Conservation (phyloP, 352 stramenopile species). For the Pythium guiyangense region DNA sequence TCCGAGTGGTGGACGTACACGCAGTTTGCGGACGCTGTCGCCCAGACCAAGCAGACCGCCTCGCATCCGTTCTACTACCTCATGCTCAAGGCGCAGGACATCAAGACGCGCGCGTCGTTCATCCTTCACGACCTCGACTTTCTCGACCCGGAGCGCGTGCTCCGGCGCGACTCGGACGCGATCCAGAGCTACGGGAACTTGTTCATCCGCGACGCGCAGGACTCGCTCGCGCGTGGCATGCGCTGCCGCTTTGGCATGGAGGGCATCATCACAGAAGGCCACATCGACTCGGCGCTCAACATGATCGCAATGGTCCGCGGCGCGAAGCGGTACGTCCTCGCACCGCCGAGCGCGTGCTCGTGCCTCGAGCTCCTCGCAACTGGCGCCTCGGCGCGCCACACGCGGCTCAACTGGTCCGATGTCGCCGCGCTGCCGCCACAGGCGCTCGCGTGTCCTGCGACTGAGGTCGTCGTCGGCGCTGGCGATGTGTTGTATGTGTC, state of each 20-base stretch:
- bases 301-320: conserved; percentile 91
- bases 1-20: conserved; percentile 53
- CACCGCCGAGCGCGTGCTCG: conserved; percentile 83
- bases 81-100: conserved; percentile 49
- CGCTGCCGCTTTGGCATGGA: conserved; percentile 89
- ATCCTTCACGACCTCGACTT: conserved; percentile 89
- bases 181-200: conserved; percentile 38
- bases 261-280: conserved; percentile 90
- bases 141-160: conserved; percentile 79
- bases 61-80: conserved; percentile 49
- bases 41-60: conserved; percentile 14
- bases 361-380: conserved; percentile 71
- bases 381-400: conserved; percentile 87
- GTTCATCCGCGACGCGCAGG: conserved; percentile 37
- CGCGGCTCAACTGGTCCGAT: conserved; percentile 89
- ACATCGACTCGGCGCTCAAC: conserved; percentile 93
- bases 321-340: conserved; percentile 90
- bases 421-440: conserved; percentile 19
- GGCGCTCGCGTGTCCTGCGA: conserved; percentile 48
- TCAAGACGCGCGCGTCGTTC: conserved; percentile 35
- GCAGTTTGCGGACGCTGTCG: conserved; percentile 41
- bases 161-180: conserved; percentile 27
- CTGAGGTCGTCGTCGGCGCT: conserved; percentile 90
- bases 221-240: conserved; percentile 45
- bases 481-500: conserved; percentile 95